These are phyloP conservation scores for Pochonia chlamydosporia DNA, from an alignment of 2,329 filamentous ascomycete genomes.

Conservation along the genomic window DNA sequence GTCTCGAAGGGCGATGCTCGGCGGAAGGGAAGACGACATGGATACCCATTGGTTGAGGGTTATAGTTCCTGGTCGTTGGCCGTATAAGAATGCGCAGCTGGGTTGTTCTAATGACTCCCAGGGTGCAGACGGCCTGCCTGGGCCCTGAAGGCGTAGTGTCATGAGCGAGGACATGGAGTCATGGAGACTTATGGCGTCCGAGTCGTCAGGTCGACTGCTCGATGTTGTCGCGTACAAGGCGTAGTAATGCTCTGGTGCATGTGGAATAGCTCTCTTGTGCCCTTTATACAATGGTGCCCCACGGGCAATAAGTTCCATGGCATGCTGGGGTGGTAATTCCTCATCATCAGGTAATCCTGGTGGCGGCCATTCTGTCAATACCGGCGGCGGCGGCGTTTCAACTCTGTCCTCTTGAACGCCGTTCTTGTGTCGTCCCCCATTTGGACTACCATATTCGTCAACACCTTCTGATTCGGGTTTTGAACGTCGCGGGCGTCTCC, in stretches of 20 bases:
- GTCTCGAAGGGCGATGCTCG: conserved; percentile 52
- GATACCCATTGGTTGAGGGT: conserved; percentile 66
- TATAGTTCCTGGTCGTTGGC: conserved; percentile 61
- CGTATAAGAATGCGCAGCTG: conserved; percentile 63
- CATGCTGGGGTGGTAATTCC: conserved; percentile 46
- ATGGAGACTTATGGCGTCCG: conserved; percentile 44
- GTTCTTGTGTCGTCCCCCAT: conserved; percentile 1
- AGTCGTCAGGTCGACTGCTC: conserved; percentile 38
- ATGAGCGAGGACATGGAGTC: conserved; percentile 54
- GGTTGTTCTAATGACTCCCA: conserved; percentile 73
- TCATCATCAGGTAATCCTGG: conserved; percentile 40
- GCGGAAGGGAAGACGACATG: conserved; percentile 49
- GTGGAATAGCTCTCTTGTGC: conserved; percentile 46
- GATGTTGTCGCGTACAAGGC: conserved; percentile 45
- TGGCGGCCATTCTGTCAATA: conserved; percentile 47
- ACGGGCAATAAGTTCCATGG: conserved; percentile 51
- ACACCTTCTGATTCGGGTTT: conserved; percentile 22
- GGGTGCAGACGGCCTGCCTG: conserved; percentile 39
- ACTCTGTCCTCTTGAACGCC: not conserved
- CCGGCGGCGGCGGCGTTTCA: not conserved
- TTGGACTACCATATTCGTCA: not conserved
- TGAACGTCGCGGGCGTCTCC: conserved; percentile 37
- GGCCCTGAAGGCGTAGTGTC: conserved; percentile 44
- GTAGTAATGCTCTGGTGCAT: conserved; percentile 50
- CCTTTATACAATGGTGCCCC: conserved; percentile 54